Conservation (phyloP, 2,329 filamentous ascomycete species). For the Akanthomyces uredinophilus region DNA sequence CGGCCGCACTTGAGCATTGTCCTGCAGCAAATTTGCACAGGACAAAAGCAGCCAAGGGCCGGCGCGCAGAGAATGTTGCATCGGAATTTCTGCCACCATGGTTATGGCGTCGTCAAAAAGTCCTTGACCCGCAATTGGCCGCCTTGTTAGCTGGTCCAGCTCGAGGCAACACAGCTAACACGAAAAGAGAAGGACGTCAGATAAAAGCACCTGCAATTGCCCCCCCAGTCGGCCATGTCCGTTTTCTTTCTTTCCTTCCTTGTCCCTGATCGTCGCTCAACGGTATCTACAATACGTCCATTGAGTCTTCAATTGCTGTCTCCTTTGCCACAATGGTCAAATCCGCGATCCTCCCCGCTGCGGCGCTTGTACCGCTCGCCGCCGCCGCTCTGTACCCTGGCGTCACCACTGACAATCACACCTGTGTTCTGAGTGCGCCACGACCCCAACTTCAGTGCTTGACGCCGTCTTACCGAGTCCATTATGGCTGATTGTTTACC, state of each 20-base stretch:
- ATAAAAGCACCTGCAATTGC: neutral
- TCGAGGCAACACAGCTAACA: conserved; percentile 3
- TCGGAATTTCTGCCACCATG: neutral
- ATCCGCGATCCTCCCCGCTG: conserved; percentile 19
- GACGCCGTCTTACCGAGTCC: neutral
- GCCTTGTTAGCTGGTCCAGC: neutral
- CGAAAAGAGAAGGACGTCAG: conserved; percentile 11
- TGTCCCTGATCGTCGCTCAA: neutral
- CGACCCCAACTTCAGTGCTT: neutral
- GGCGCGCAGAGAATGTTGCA: neutral
- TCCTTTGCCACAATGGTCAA: conserved; percentile 25
- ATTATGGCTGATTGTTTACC: neutral
- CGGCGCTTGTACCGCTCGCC: conserved; percentile 27
- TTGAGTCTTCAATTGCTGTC: neutral
- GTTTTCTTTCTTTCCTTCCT: neutral
- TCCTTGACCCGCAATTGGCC: conserved; percentile 5
- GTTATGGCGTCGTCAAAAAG: conserved; percentile 3
- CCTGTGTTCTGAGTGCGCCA: conserved; percentile 43
- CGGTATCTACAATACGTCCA: neutral
- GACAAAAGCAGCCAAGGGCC: neutral
- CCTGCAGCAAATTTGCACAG: neutral
- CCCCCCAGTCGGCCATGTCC: neutral
- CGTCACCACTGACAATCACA: conserved; percentile 50
- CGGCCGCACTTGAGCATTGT: neutral
- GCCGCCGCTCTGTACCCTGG: conserved; percentile 37